phyloP scores from a whole-genome alignment of 2,329 filamentous ascomycete species.

The Colletotrichum spaethianum region DNA sequence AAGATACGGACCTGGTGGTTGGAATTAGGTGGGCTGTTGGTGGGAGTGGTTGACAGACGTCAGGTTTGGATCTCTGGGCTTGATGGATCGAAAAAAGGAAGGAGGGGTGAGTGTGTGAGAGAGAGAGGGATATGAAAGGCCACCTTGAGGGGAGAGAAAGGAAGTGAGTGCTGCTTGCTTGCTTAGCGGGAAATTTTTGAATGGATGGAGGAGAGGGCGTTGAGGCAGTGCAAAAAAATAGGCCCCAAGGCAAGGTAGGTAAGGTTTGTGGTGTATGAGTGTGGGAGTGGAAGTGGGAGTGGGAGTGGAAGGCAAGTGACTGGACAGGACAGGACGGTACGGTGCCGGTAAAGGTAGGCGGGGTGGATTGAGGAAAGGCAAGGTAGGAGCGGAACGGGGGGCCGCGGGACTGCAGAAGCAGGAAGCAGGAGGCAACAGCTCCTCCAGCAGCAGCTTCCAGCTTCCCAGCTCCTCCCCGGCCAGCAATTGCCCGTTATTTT shows the following conservation, averaged over 20 bases:
- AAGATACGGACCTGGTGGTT: conserved; percentile 30
- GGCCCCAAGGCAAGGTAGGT: conserved; percentile 39
- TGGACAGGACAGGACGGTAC: conserved; percentile 21
- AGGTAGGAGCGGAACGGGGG: conserved; percentile 28
- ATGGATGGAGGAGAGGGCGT: conserved; percentile 37
- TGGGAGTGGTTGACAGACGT: conserved; percentile 34
- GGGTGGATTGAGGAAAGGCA: conserved; percentile 29
- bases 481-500: not conserved
- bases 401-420: not conserved
- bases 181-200: conserved; percentile 38
- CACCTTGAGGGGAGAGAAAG: conserved; percentile 39
- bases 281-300: conserved; percentile 32
- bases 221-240: conserved; percentile 41
- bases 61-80: conserved; percentile 22
- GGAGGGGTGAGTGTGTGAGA: conserved; percentile 26
- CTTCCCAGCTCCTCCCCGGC: conserved; percentile 4
- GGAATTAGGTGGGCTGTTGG: conserved; percentile 38
- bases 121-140: conserved; percentile 31
- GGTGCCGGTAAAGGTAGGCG: conserved; percentile 32
- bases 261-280: conserved; percentile 41
- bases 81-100: conserved; percentile 39
- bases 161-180: conserved; percentile 20
- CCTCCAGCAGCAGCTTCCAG: not conserved
- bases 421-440: not conserved
- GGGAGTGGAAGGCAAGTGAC: conserved; percentile 39